Evolutionary conservation across 2,329 filamentous ascomycete genomes (phyloP).

Genomic region (Whalleya microplaca): DNA sequence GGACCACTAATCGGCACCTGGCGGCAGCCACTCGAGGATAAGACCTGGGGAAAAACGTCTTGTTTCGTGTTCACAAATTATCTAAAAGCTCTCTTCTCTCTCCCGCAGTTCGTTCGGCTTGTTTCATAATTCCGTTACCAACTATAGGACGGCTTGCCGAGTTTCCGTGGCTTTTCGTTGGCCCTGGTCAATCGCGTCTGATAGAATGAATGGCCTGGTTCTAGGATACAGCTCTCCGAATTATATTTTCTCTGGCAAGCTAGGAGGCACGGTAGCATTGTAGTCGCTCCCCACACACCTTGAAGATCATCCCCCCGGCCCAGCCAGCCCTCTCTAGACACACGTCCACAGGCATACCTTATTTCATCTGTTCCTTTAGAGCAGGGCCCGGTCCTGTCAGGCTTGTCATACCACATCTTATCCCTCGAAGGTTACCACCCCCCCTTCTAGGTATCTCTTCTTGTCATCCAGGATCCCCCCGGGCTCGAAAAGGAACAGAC

Average conservation of each 20-base stretch:
- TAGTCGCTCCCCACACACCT: constrained; percentile 34
- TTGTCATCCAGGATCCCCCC: constrained; percentile 32
- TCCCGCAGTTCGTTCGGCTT: constrained; percentile 26
- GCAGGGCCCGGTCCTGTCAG: constrained; percentile 33
- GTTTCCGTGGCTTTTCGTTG: constrained; percentile 33
- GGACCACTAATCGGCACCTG: constrained; percentile 12
- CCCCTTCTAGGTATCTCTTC: constrained; percentile 34
- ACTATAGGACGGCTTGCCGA: constrained; percentile 32
- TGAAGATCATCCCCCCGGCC: constrained; percentile 31
- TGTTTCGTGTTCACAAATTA: constrained; percentile 25
- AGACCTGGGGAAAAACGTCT: constrained; percentile 8
- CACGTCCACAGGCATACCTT: constrained; percentile 34
- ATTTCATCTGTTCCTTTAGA: constrained; percentile 35
- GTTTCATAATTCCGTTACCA: constrained; percentile 25
- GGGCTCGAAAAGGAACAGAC: constrained; percentile 35
- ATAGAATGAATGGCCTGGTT: constrained; percentile 26
- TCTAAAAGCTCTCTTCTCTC: constrained; percentile 10
- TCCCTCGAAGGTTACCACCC: constrained; percentile 35
- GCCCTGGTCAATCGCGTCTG: constrained; percentile 27
- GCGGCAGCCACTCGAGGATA: constrained; percentile 12
- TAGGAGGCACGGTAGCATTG: constrained; percentile 37
- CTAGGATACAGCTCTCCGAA: constrained; percentile 32
- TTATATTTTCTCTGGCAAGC: constrained; percentile 33
- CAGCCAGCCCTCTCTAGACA: constrained; percentile 35
- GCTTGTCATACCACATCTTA: constrained; percentile 40